Conservation (phyloP, 1,284 basidiomycete species). For the Cutaneotrichosporon daszewskae region DNA sequence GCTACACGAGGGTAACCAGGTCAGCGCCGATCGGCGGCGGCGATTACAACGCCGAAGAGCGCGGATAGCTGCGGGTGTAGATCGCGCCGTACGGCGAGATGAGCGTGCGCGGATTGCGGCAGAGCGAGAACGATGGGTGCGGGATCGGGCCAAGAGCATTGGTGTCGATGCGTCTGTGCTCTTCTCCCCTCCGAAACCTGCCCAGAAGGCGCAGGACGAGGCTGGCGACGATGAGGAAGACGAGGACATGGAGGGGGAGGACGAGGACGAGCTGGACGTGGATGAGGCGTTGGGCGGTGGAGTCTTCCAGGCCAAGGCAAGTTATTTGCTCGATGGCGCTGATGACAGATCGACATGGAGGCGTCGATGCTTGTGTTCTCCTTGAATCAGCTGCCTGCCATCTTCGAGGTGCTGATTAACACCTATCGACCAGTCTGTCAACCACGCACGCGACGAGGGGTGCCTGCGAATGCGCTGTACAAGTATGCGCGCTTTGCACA, state of each 20-base stretch:
- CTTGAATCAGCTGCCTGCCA: slow-evolving; percentile 63
- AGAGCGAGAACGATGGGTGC: slow-evolving; percentile 56
- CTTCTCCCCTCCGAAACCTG: slow-evolving; percentile 38
- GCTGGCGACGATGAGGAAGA: slow-evolving; percentile 12
- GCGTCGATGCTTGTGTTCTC: slow-evolving; percentile 87
- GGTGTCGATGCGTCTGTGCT: slow-evolving; percentile 31
- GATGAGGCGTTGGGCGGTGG: slow-evolving; percentile 2
- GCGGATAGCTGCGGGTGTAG: slow-evolving; percentile 60
- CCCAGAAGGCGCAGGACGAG: neutral
- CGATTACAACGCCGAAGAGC: slow-evolving; percentile 52
- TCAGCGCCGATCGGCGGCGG: slow-evolving; percentile 19
- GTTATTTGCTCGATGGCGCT: slow-evolving; percentile 7
- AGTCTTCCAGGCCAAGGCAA: slow-evolving; percentile 1
- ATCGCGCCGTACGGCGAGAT: slow-evolving; percentile 53
- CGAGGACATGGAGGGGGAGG: slow-evolving; percentile 50
- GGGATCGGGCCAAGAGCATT: slow-evolving; percentile 45
- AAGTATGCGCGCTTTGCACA: slow-evolving; percentile 82
- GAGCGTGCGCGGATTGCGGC: slow-evolving; percentile 52
- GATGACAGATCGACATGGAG: slow-evolving; percentile 48
- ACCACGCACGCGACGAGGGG: slow-evolving; percentile 57
- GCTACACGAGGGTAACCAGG: slow-evolving; percentile 12
- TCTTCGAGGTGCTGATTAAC: slow-evolving; percentile 75
- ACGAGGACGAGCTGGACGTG: slow-evolving; percentile 21
- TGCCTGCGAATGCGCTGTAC: slow-evolving; percentile 77
- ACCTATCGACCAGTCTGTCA: slow-evolving; percentile 54